A percentile compares a stretch with the other conserved stretches of the same genome.
These are phyloP conservation scores for Trichoderma sp. DNA, from an alignment of 2,329 filamentous ascomycete species.

Conservation along the genomic window DNA sequence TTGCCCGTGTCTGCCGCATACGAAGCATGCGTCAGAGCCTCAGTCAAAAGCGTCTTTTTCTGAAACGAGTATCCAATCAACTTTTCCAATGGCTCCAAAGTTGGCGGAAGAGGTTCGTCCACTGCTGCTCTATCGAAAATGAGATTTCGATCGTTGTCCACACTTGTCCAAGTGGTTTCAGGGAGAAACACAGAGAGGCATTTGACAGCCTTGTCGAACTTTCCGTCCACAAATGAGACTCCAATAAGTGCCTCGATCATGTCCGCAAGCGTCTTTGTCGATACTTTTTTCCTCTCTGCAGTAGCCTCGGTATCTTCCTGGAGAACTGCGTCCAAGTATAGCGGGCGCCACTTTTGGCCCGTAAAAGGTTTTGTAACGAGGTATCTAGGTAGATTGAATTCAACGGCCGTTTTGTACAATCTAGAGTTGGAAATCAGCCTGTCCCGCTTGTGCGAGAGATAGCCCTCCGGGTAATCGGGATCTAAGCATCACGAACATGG, in stretches of 20 bases:
- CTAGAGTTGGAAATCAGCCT: slow-evolving; percentile 69
- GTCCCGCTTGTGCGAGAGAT: slow-evolving; percentile 66
- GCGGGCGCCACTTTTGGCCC: slow-evolving; percentile 67
- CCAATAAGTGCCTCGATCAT: slow-evolving; percentile 84
- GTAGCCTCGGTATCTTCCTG: slow-evolving; percentile 5
- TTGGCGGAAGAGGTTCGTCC: slow-evolving; percentile 36
- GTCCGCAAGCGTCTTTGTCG: slow-evolving; percentile 81
- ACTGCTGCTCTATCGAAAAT: slow-evolving; percentile 44
- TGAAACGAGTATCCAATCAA: slow-evolving; percentile 70
- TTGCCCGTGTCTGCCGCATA: slow-evolving; percentile 41
- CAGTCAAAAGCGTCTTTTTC: slow-evolving; percentile 65
- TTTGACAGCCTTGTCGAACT: slow-evolving; percentile 56
- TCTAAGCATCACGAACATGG: slow-evolving; percentile 41
- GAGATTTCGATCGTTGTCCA: slow-evolving; percentile 38
- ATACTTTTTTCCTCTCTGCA: slow-evolving; percentile 43
- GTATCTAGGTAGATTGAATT: slow-evolving; percentile 65
- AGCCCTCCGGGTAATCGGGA: slow-evolving; percentile 70
- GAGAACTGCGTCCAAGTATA: slow-evolving; percentile 48
- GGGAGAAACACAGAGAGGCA: slow-evolving; percentile 67
- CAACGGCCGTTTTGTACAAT: slow-evolving; percentile 62
- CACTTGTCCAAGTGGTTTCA: slow-evolving; percentile 52
- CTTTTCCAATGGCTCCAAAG: slow-evolving; percentile 53
- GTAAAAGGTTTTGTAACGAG: slow-evolving; percentile 68
- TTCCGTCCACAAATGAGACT: slow-evolving; percentile 67
- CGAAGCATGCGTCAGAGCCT: slow-evolving; percentile 79